Percentiles rank a stretch among this genome's conserved stretches.
These are phyloP conservation scores for Nakazawaea peltata DNA, from an alignment of 805 yeast genomes.

Conservation along the genomic window DNA sequence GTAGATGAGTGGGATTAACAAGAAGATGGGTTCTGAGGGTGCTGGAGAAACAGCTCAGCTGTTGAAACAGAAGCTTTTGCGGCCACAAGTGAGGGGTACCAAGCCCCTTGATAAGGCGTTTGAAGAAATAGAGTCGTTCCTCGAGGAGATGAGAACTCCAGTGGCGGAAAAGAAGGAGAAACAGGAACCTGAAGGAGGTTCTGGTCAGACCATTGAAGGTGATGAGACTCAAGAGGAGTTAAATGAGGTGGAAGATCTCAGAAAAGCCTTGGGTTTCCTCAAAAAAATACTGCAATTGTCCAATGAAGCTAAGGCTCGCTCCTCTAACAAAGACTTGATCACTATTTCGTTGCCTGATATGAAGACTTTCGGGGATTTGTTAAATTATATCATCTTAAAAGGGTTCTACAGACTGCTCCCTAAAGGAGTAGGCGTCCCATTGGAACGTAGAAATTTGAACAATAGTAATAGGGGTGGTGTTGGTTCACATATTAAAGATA, in stretches of 20 bases:
- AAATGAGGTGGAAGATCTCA: conserved; percentile 11
- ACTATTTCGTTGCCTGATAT: conserved; percentile 81
- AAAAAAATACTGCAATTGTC: conserved; percentile 31
- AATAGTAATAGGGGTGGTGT: too few relatives aligned
- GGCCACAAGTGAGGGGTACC: conserved; percentile 18
- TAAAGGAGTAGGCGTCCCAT: conserved; percentile 51
- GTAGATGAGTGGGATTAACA: too few relatives aligned
- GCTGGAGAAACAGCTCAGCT: too few relatives aligned
- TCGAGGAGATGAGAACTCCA: conserved; percentile 3
- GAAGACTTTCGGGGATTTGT: conserved; percentile 57
- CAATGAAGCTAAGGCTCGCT: conserved; percentile 14
- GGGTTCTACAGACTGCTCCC: conserved; percentile 65
- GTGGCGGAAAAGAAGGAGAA: background rate
- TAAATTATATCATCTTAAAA: conserved; percentile 57
- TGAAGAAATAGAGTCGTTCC: conserved; percentile 16
- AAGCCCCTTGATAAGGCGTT: conserved; percentile 25
- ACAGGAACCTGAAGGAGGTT: conserved; percentile 7
- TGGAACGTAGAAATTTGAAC: conserved; percentile 49
- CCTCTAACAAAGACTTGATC: conserved; percentile 29
- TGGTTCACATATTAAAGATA: too few relatives aligned
- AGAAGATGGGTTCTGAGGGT: too few relatives aligned
- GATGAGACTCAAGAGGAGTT: background rate
- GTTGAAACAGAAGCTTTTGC: conserved; percentile 15
- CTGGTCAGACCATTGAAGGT: conserved; percentile 8
- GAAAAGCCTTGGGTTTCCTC: conserved; percentile 28